phyloP scores from a whole-genome alignment of 306 rosid genomes.

The Dicorynia guianensis region DNA sequence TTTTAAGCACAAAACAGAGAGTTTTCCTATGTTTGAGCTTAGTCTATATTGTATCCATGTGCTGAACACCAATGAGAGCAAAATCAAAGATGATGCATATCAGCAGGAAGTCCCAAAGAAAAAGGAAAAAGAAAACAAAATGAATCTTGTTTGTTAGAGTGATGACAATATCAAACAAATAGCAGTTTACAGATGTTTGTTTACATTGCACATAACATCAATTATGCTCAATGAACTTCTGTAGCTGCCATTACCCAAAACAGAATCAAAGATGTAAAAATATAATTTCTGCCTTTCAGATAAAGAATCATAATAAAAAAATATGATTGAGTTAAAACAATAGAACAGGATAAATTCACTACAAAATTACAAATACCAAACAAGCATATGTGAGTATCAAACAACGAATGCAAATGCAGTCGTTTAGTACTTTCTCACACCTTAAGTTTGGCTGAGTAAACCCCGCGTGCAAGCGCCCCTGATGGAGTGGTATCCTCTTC shows the following conservation, averaged over 20 bases:
- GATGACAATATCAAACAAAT: conserved; percentile 15
- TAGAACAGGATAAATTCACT: too few relatives aligned
- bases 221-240: background rate
- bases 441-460: conserved; percentile 84
- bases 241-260: background rate
- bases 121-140: background rate
- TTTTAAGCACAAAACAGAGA: too few relatives aligned
- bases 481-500: conserved; percentile 94
- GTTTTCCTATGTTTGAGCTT: too few relatives aligned
- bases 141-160: background rate
- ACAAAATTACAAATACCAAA: background rate
- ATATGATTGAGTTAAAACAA: too few relatives aligned
- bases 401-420: conserved; percentile 1
- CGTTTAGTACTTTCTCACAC: conserved; percentile 39
- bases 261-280: background rate
- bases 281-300: background rate
- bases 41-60: too few relatives aligned
- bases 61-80: too few relatives aligned
- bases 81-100: background rate
- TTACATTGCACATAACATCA: background rate
- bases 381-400: background rate
- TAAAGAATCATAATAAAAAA: background rate
- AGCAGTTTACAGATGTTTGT: background rate
- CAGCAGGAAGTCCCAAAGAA: background rate
- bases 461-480: conserved; percentile 88